phyloP scores from a whole-genome alignment of 1,139 yeast species.

The Zygoascus meyerae region DNA sequence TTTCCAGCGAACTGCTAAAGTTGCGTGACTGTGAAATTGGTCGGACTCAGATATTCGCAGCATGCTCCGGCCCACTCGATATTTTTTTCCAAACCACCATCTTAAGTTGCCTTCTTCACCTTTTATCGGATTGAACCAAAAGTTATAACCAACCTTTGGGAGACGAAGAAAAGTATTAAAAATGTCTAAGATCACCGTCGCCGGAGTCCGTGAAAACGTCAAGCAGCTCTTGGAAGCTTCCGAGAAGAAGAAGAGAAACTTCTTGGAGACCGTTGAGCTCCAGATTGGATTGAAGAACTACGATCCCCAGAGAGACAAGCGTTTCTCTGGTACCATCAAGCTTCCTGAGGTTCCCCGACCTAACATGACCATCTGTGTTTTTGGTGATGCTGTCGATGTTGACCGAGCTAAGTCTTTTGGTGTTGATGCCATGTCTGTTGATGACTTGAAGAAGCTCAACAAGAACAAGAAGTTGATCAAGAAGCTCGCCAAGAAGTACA shows the following conservation, averaged over 20 bases:
- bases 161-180: slow-evolving; percentile 32
- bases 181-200: slow-evolving; percentile 91
- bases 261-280: slow-evolving; percentile 99
- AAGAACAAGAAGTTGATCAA: slow-evolving; percentile 99
- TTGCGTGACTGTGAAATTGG: background rate
- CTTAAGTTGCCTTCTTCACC: slow-evolving; percentile 4
- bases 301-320: slow-evolving; percentile 99
- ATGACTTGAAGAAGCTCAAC: slow-evolving; percentile 99
- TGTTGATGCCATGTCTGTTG: slow-evolving; percentile 99
- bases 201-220: slow-evolving; percentile 97
- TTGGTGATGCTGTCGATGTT: slow-evolving; percentile 99
- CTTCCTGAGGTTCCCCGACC: slow-evolving; percentile 99
- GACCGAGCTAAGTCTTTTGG: slow-evolving; percentile 99
- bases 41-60: slow-evolving; percentile 3
- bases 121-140: slow-evolving; percentile 16
- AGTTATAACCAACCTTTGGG: slow-evolving; percentile 30
- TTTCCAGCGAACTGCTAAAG: no score
- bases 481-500: slow-evolving; percentile 99
- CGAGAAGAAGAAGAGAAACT: slow-evolving; percentile 99
- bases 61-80: background rate
- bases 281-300: slow-evolving; percentile 99
- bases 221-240: slow-evolving; percentile 87
- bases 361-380: slow-evolving; percentile 99
- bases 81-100: slow-evolving; percentile 4
- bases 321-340: slow-evolving; percentile 99